Evolutionary conservation across 306 rosid genomes (phyloP).

Genomic region (Sicyos baderoa): DNA sequence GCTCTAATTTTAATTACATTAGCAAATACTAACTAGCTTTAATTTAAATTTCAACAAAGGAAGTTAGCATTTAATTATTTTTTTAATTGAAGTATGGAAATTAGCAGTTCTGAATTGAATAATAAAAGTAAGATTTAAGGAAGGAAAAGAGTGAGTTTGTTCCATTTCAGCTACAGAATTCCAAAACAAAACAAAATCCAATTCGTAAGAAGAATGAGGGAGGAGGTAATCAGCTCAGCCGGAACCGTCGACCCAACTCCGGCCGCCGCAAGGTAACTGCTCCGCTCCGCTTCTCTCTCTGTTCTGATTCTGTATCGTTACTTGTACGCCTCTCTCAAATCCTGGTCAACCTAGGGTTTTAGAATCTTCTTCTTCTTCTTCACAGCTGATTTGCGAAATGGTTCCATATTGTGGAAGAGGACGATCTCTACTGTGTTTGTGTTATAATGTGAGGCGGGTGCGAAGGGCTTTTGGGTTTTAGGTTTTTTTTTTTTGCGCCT

Average conservation of each 20-base stretch:
- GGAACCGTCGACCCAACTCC: slow-evolving; percentile 69
- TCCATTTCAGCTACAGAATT: background rate
- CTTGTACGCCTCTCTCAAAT: background rate
- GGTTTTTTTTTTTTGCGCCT: background rate
- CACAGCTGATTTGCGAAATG: background rate
- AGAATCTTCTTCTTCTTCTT: slow-evolving; percentile 16
- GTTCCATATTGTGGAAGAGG: background rate
- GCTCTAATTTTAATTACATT: no score
- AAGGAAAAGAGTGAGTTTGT: background rate
- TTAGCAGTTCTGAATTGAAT: background rate
- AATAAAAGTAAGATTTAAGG: slow-evolving; percentile 9
- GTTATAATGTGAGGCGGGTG: background rate
- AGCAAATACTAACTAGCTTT: no score
- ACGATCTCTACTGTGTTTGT: slow-evolving; percentile 9
- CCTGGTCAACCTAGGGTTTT: slow-evolving; percentile 29
- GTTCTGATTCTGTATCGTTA: no score
- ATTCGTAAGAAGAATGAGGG: slow-evolving; percentile 43
- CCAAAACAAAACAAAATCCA: slow-evolving; percentile 5
- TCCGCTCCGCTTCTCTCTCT: background rate
- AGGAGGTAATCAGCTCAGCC: slow-evolving; percentile 98
- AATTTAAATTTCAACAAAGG: no score
- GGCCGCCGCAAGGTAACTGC: slow-evolving; percentile 70
- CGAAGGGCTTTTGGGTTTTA: background rate
- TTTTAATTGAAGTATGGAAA: background rate
- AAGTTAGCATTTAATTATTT: no score